Conservation (phyloP, 2,329 filamentous ascomycete genomes). For the Cordyceps tenuipes region DNA sequence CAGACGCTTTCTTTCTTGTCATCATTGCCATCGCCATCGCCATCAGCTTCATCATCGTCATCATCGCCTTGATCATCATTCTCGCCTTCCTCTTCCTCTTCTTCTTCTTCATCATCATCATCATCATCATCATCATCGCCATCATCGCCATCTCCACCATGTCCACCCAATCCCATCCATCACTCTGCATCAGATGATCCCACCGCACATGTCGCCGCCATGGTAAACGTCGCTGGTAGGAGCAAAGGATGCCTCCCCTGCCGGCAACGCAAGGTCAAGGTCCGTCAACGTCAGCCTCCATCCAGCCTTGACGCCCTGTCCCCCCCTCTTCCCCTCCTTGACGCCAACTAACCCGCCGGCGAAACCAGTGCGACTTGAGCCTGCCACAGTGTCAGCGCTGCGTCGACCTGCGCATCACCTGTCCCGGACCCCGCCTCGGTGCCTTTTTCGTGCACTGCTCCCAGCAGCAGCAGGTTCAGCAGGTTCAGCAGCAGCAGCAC, state of each 20-base stretch:
- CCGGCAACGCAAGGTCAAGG: constrained; percentile 5
- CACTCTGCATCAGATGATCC: neutral
- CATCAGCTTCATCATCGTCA: neutral
- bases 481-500: neutral
- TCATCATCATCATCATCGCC: neutral
- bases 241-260: constrained; percentile 3
- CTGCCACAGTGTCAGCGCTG: constrained; percentile 4
- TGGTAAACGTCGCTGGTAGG: constrained; percentile 22
- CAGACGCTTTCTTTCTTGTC: neutral
- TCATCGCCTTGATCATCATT: neutral
- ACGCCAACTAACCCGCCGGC: neutral
- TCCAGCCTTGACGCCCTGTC: too few relatives aligned
- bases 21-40: neutral
- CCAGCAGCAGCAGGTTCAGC: neutral
- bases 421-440: neutral
- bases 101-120: neutral
- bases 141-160: neutral
- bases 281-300: neutral
- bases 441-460: constrained; percentile 8
- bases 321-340: neutral
- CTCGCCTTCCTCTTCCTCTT: neutral
- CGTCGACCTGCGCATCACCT: neutral
- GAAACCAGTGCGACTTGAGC: constrained; percentile 5
- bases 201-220: constrained; percentile 21
- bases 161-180: neutral